These are phyloP conservation scores for Gymnopilus junonius DNA, from an alignment of 768 basidiomycete species.

Conservation along the genomic window DNA sequence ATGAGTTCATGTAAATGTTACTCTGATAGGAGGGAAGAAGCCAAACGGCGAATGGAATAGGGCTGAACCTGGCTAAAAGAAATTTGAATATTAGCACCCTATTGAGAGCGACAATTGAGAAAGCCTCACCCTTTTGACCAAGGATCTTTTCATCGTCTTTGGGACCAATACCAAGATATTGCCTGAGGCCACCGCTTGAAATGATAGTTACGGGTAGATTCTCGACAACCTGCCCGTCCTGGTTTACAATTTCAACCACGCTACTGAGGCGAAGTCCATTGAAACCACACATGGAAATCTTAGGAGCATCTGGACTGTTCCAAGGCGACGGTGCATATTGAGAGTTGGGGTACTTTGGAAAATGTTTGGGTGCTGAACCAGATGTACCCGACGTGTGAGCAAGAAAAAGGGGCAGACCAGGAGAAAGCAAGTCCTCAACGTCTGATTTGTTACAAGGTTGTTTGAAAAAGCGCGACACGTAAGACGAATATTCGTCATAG, in stretches of 20 bases:
- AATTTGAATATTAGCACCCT: too few species aligned
- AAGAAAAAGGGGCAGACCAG: slow-evolving; percentile 19
- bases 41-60: neutral
- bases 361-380: slow-evolving; percentile 13
- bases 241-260: neutral
- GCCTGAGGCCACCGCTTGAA: neutral
- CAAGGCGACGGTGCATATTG: neutral
- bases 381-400: slow-evolving; percentile 22
- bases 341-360: slow-evolving; percentile 17
- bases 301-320: neutral
- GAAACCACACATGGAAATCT: neutral
- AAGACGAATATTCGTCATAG: slow-evolving; percentile 5
- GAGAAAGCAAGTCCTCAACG: slow-evolving; percentile 16
- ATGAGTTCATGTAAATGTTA: neutral
- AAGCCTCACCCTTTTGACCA: neutral
- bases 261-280: neutral
- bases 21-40: neutral
- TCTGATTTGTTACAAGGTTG: neutral
- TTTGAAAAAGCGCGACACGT: neutral
- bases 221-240: neutral
- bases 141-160: neutral
- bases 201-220: neutral
- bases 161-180: neutral
- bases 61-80: neutral
- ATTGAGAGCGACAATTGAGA: neutral